phyloP scores from a whole-genome alignment of 768 basidiomycete genomes.

The Trametes meyenii region DNA sequence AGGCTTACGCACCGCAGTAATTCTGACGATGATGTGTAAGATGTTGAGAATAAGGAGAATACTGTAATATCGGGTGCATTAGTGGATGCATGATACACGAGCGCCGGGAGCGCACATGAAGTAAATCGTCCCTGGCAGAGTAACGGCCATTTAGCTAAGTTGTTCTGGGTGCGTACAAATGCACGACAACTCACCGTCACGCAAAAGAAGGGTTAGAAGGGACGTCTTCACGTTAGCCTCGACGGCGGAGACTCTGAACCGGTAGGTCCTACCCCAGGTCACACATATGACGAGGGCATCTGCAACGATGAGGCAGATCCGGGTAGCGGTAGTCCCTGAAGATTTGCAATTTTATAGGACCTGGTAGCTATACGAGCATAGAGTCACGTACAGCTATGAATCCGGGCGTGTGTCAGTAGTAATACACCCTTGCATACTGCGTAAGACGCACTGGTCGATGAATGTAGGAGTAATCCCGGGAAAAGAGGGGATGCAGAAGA shows the following conservation, averaged over 20 bases:
- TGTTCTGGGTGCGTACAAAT: background rate
- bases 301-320: constrained; percentile 9
- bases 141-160: background rate
- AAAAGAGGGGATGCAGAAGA: constrained; percentile 1
- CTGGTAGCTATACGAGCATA: too few species aligned
- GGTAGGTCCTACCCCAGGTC: constrained; percentile 18
- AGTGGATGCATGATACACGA: background rate
- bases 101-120: constrained; percentile 2
- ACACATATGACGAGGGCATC: constrained; percentile 14
- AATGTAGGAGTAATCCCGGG: background rate
- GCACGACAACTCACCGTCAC: constrained; percentile 11
- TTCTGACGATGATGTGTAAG: constrained; percentile 8
- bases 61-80: background rate
- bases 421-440: too few species aligned
- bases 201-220: background rate
- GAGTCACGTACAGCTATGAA: too few species aligned
- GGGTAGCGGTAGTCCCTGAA: constrained; percentile 5
- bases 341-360: background rate
- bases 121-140: constrained; percentile 10
- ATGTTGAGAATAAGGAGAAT: constrained; percentile 15
- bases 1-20: constrained; percentile 4
- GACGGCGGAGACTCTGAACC: constrained; percentile 7
- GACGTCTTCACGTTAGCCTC: constrained; percentile 13
- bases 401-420: too few species aligned
- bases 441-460: background rate